Evolutionary conservation across 805 yeast species (phyloP).

Genomic region (Sugiyamaella lignohabitans): DNA sequence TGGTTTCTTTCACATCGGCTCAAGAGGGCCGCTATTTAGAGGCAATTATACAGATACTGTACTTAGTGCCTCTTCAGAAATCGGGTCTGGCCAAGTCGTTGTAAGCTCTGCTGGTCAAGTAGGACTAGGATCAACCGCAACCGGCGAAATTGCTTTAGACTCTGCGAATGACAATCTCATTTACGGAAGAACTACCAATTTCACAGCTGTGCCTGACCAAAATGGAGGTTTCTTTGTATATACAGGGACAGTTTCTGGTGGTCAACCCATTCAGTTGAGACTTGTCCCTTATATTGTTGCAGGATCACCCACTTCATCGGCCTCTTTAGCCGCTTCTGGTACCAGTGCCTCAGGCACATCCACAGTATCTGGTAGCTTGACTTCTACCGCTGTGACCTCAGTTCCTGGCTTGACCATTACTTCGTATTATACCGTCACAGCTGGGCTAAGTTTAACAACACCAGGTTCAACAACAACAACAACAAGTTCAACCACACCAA

Average conservation of each 20-base stretch:
- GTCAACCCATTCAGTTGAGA: neutral
- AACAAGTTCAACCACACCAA: neutral
- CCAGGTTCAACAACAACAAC: constrained; percentile 1
- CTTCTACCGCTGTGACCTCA: constrained; percentile 3
- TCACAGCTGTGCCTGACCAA: constrained; percentile 15
- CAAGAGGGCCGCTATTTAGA: neutral
- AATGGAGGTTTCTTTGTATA: constrained; percentile 12
- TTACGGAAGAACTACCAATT: constrained; percentile 8
- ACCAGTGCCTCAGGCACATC: neutral
- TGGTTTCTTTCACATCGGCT: constrained; percentile 5
- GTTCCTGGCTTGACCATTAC: neutral
- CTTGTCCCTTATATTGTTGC: neutral
- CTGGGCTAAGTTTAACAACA: constrained; percentile 3
- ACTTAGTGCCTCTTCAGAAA: neutral
- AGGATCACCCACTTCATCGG: neutral
- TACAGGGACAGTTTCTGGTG: constrained; percentile 13
- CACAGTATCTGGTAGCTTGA: constrained; percentile 1
- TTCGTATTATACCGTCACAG: neutral
- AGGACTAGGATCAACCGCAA: neutral
- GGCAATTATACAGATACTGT: neutral
- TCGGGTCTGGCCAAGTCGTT: neutral
- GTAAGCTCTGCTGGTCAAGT: neutral
- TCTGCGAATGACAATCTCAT: neutral
- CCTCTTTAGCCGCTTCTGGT: neutral
- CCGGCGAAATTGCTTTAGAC: constrained; percentile 1